A percentile compares a stretch with the other conserved stretches of the same genome.
phyloP scores from a whole-genome alignment of 148 eudicot genomes.

The Cornus controversa region DNA sequence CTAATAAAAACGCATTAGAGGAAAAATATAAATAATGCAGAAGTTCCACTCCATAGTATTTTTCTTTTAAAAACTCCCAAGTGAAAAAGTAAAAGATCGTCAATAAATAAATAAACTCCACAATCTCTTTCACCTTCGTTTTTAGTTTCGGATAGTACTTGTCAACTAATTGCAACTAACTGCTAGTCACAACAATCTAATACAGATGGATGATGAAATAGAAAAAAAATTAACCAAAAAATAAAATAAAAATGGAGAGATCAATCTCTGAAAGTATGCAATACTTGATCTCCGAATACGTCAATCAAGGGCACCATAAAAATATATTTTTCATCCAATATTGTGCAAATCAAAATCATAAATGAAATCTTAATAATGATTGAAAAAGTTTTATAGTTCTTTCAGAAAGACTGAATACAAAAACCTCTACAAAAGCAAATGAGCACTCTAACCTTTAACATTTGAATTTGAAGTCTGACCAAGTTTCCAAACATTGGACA shows the following conservation, averaged over 20 bases:
- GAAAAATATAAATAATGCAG: not conserved
- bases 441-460: not conserved
- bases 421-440: not conserved
- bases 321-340: not conserved
- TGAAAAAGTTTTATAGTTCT: not conserved
- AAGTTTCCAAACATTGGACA: not conserved
- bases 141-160: not conserved
- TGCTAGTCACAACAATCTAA: not conserved
- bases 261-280: not conserved
- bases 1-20: not conserved
- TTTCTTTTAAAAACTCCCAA: not conserved
- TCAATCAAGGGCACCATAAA: not conserved
- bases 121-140: not conserved
- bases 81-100: not conserved
- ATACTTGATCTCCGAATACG: not conserved
- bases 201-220: not conserved
- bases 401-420: too few relatives aligned
- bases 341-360: not conserved
- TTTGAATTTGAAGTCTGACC: not conserved
- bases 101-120: not conserved
- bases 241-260: too few relatives aligned
- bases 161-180: not conserved
- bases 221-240: too few relatives aligned
- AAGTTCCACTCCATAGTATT: not conserved
- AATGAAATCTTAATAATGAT: not conserved